Evolutionary conservation across 345 rosid species (phyloP), one percentile per base, ranked within the genome.

Genomic region (Arabidopsis suecica): DNA sequence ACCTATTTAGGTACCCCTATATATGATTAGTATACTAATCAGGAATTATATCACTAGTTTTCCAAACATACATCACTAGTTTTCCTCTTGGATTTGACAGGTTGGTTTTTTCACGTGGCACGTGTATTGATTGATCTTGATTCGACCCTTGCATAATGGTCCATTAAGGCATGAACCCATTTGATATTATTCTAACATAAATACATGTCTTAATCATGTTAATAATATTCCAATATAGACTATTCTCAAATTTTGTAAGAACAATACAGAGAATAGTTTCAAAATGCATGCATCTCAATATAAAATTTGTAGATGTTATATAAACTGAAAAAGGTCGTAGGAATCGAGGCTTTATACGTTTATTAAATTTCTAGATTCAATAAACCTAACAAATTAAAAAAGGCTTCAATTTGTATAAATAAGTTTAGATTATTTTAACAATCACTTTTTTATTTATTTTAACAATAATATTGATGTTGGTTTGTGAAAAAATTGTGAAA

Each of bases 121-220:
- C 48, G 79, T 75, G 79, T 23, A 22, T 40, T n/a, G 62, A 22
- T 40, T n/a, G 62, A 75, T 68, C 69, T 68, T 53, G 64, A 61
- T 61, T 66, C 42, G 57, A 36, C 59, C 40, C 10, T 72, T 38
- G 72, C 61, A 44, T 65, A 22, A 55, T 73, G 34, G 53, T 58
- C 72, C 72, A 37, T 7, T 6, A 47, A 47, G 23, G 51, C 51
- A 47, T 48, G 14, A 59, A 67, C 68, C 55, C 62, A 60, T 36
- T 50, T 75, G 73, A 74, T 48, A 47, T 48, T 37, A 74, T 58
- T 40, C 55, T 49, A 20, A 18, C 30, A 75, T 13, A 59, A 1
- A 5, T 30, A 18, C 44, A 66, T 59, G 25, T 58, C 9, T 59
- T 5, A 23, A 13, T 37, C 30, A 36, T 47, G 7, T 44, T 41